Evolutionary conservation across 345 rosid species (phyloP).

Genomic region (Clarkia xantiana): DNA sequence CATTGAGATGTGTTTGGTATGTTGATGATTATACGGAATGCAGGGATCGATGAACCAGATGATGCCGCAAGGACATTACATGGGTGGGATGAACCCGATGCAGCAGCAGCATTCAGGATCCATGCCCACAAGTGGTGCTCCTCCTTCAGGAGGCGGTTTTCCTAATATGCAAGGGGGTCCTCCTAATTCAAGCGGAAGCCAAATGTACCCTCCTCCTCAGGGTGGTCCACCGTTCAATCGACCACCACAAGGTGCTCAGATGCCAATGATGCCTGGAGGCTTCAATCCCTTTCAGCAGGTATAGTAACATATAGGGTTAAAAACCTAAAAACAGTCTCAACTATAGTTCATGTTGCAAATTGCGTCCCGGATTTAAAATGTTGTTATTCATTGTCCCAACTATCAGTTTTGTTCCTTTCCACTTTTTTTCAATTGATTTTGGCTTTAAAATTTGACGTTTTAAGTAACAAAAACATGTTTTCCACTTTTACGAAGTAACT

Average conservation of each 20-base stretch:
- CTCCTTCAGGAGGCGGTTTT: slow-evolving; percentile 46
- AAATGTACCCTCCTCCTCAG: slow-evolving; percentile 65
- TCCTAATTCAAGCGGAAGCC: slow-evolving; percentile 23
- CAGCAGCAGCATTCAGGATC: slow-evolving; percentile 31
- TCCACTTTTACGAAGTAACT: too few species aligned
- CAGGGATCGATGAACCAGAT: slow-evolving; percentile 74
- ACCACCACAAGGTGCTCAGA: slow-evolving; percentile 65
- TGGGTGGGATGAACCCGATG: slow-evolving; percentile 56
- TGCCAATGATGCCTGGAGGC: slow-evolving; percentile 64
- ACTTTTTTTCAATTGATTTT: too few species aligned
- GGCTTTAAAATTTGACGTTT: too few species aligned
- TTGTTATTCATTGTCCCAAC: too few species aligned
- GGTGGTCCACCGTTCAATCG: slow-evolving; percentile 61
- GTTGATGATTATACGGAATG: slow-evolving; percentile 49
- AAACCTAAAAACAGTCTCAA: too few species aligned
- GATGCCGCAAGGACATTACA: slow-evolving; percentile 76
- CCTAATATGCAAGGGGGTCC: slow-evolving; percentile 83
- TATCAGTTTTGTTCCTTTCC: too few species aligned
- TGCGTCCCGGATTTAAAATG: too few species aligned
- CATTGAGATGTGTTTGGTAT: not conserved
- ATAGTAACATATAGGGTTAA: not conserved
- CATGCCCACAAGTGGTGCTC: slow-evolving; percentile 27
- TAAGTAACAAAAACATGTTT: too few species aligned
- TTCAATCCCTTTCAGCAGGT: slow-evolving; percentile 77
- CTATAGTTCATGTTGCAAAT: too few species aligned